phyloP scores from a whole-genome alignment of 2,329 filamentous ascomycete genomes.

The Paecilomyces variotii region DNA sequence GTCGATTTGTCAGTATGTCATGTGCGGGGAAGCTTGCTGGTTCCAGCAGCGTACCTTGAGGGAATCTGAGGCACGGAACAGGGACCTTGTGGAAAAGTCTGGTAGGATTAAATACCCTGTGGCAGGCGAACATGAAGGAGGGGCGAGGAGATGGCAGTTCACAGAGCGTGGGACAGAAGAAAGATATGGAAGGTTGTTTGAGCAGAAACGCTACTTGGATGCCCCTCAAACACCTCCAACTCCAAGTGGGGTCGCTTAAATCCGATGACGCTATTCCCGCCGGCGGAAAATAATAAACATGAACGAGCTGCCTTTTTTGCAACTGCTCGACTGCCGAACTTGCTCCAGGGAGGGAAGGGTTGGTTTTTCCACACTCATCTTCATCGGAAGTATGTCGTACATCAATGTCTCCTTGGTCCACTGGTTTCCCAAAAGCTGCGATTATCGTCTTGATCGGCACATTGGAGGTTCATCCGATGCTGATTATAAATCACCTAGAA shows the following conservation, averaged over 20 bases:
- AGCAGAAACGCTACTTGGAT: not conserved
- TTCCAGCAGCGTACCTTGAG: not conserved
- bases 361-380: not conserved
- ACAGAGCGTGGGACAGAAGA: not conserved
- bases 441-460: not conserved
- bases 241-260: not conserved
- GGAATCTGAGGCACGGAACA: not conserved
- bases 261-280: not conserved
- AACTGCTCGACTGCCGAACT: not conserved
- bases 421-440: not conserved
- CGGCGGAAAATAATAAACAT: not conserved
- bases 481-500: not conserved
- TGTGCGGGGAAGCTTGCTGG: constrained; percentile 1
- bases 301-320: not conserved
- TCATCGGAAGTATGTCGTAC: not conserved
- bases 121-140: not conserved
- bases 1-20: constrained; percentile 8
- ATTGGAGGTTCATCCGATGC: not conserved
- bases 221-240: not conserved
- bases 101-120: not conserved
- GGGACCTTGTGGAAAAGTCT: not conserved
- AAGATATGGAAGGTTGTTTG: not conserved
- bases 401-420: not conserved
- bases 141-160: not conserved
- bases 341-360: not conserved